These are phyloP conservation scores for Brassica rapa DNA, from an alignment of 345 rosid genomes.

Conservation along the genomic window DNA sequence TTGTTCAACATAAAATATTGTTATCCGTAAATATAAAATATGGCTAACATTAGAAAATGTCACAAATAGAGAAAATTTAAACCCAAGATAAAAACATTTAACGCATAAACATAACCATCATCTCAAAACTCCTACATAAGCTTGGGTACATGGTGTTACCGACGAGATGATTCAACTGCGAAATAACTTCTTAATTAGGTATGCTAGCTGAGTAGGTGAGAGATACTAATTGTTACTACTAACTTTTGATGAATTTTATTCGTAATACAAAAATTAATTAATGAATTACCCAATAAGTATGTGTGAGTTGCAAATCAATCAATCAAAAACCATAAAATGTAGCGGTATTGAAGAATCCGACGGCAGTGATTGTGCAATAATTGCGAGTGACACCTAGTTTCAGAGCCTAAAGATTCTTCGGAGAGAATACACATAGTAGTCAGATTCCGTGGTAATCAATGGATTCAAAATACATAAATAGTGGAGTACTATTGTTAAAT, in stretches of 20 bases:
- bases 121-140: not conserved
- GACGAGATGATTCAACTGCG: not conserved
- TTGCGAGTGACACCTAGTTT: constrained; percentile 27
- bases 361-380: constrained; percentile 36
- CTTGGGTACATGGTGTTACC: not conserved
- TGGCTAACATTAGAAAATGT: not conserved
- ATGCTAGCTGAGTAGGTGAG: constrained; percentile 2
- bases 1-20: not conserved
- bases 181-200: not conserved
- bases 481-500: not conserved
- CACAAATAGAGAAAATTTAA: not conserved
- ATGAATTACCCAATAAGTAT: not conserved
- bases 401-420: constrained; percentile 14
- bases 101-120: not conserved
- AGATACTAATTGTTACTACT: not conserved
- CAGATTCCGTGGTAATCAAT: constrained; percentile 41
- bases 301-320: constrained; percentile 6
- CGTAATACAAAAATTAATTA: not conserved
- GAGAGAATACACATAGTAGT: constrained; percentile 11
- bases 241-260: not conserved
- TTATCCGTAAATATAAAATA: not conserved
- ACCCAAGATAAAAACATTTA: not conserved
- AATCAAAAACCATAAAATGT: not conserved
- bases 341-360: constrained; percentile 27
- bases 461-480: not conserved